Conservation (phyloP, 257 asterid genomes). For the Prunella vulgaris region DNA sequence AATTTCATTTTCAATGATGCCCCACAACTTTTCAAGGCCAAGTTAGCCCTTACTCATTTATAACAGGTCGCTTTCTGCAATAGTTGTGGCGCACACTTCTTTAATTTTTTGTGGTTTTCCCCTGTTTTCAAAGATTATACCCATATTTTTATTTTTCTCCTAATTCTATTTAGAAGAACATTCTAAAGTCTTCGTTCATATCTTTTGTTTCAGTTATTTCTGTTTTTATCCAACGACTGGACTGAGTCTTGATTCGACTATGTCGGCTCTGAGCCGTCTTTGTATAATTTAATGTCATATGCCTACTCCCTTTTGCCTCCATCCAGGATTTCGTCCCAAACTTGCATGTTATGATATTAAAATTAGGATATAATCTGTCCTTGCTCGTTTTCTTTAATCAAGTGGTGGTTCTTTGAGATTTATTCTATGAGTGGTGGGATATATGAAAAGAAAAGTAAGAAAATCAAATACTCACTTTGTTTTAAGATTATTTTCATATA, state of each 20-base stretch:
- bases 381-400: no score
- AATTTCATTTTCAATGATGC: conserved; percentile 1
- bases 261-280: conserved; percentile 29
- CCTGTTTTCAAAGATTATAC: background rate
- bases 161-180: background rate
- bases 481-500: no score
- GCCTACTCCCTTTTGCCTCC: conserved; percentile 17
- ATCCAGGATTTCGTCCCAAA: no score
- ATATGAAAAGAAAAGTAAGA: background rate
- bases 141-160: background rate
- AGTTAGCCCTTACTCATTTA: background rate
- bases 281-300: conserved; percentile 30
- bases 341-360: no score
- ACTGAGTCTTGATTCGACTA: conserved; percentile 22
- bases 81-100: background rate
- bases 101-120: background rate
- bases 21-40: background rate
- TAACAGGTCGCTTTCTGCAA: conserved; percentile 7
- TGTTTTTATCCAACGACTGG: conserved; percentile 19
- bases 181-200: conserved; percentile 22
- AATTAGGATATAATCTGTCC: no score
- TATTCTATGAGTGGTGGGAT: background rate
- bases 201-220: conserved; percentile 34
- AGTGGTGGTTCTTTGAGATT: background rate
- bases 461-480: no score